A percentile compares a stretch with the other conserved stretches of the same genome.
Evolutionary conservation across 2,329 filamentous ascomycete genomes (phyloP).

Genomic region (Tolypocladium tropicale): DNA sequence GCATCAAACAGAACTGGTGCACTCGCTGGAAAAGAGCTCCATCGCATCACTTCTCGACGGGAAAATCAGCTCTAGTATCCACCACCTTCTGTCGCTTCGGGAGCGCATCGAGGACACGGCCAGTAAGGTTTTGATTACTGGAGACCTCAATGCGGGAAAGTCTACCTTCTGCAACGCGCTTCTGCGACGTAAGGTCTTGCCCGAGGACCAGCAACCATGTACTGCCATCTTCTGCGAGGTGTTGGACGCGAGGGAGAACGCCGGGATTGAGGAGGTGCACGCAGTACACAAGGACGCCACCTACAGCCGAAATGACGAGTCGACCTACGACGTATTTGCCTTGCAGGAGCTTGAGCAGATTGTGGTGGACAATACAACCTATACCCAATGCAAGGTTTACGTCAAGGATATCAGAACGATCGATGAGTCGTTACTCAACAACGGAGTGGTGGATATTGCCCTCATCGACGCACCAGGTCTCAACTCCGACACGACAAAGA

Average conservation of each 20-base stretch:
- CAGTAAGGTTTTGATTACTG: slow-evolving; percentile 92
- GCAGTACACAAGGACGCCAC: slow-evolving; percentile 72
- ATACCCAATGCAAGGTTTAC: slow-evolving; percentile 94
- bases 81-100: slow-evolving; percentile 74
- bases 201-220: slow-evolving; percentile 95
- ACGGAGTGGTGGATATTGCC: slow-evolving; percentile 95
- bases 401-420: slow-evolving; percentile 82
- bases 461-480: slow-evolving; percentile 93
- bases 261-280: slow-evolving; percentile 87
- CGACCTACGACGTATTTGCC: slow-evolving; percentile 80
- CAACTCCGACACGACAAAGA: slow-evolving; percentile 94
- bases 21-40: slow-evolving; percentile 86
- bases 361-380: slow-evolving; percentile 78
- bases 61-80: slow-evolving; percentile 88
- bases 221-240: slow-evolving; percentile 99
- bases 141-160: slow-evolving; percentile 93
- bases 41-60: slow-evolving; percentile 86
- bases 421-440: slow-evolving; percentile 90
- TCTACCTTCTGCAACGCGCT: slow-evolving; percentile 99
- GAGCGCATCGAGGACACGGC: slow-evolving; percentile 96
- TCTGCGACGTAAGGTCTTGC: slow-evolving; percentile 79
- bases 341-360: slow-evolving; percentile 76
- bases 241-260: slow-evolving; percentile 82
- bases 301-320: slow-evolving; percentile 87
- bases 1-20: slow-evolving; percentile 82